Conservation (phyloP, 2,329 filamentous ascomycete genomes). For the Pyrenophora teres region DNA sequence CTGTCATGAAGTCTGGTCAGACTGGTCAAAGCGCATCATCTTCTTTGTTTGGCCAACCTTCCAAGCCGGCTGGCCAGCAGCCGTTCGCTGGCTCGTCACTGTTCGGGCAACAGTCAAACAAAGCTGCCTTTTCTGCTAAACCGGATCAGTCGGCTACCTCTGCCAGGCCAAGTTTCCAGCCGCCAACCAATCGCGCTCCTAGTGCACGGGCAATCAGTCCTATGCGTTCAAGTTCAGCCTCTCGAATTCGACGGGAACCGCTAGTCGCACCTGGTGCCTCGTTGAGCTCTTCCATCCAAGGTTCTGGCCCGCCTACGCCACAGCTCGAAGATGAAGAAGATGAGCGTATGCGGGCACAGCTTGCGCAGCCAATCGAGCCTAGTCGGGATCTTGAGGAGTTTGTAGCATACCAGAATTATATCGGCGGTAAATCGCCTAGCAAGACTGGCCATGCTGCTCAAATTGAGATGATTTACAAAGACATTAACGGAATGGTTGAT, state of each 20-base stretch:
- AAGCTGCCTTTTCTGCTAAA: constrained; percentile 17
- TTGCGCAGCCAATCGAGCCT: constrained; percentile 65
- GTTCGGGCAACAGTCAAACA: constrained; percentile 25
- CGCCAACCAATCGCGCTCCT: constrained; percentile 50
- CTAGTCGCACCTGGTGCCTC: constrained; percentile 42
- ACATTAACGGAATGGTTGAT: constrained; percentile 93
- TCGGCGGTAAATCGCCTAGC: constrained; percentile 39
- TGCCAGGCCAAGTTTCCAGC: constrained; percentile 57
- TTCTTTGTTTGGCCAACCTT: constrained; percentile 22
- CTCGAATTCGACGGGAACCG: constrained; percentile 42
- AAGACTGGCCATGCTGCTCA: constrained; percentile 53
- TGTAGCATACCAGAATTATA: constrained; percentile 60
- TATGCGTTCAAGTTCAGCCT: constrained; percentile 62
- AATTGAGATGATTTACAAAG: constrained; percentile 66
- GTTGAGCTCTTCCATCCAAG: constrained; percentile 36
- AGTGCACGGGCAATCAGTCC: constrained; percentile 76
- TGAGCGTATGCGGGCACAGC: constrained; percentile 66
- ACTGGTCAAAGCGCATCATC: constrained; percentile 27
- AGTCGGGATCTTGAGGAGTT: constrained; percentile 69
- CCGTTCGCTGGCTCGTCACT: constrained; percentile 17
- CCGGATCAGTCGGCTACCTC: constrained; percentile 20
- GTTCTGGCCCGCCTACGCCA: constrained; percentile 45
- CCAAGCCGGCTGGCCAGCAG: constrained; percentile 16
- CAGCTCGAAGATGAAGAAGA: constrained; percentile 63
- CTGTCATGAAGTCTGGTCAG: constrained; percentile 30